Percentiles rank a stretch among this genome's conserved stretches.
Conservation (phyloP, 2,329 filamentous ascomycete species). For the Macrophomina pseudophaseolina region DNA sequence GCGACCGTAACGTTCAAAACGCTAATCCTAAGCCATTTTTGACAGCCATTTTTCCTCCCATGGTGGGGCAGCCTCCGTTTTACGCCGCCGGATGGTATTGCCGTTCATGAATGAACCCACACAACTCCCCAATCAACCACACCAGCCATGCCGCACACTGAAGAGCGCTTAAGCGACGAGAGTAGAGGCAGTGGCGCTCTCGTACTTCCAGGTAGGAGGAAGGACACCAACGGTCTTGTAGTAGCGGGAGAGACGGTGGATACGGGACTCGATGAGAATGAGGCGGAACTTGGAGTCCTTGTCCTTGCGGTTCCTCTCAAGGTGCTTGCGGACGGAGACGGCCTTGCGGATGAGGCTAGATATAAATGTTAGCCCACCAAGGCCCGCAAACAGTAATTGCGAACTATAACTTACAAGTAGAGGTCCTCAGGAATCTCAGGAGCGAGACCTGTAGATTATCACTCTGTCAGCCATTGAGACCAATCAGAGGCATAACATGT, state of each 20-base stretch:
- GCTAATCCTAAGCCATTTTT: slow-evolving; percentile 25
- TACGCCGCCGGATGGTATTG: slow-evolving; percentile 12
- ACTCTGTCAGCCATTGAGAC: slow-evolving; percentile 50
- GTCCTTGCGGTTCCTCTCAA: slow-evolving; percentile 99
- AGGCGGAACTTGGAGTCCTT: slow-evolving; percentile 99
- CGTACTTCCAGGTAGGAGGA: slow-evolving; percentile 97
- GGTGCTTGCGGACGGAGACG: slow-evolving; percentile 99
- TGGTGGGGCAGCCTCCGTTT: slow-evolving; percentile 8
- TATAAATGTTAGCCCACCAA: slow-evolving; percentile 6
- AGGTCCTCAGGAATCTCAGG: slow-evolving; percentile 99
- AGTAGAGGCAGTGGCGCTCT: slow-evolving; percentile 94
- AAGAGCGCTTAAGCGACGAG: slow-evolving; percentile 76
- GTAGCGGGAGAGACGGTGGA: slow-evolving; percentile 99
- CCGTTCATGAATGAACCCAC: slow-evolving; percentile 19
- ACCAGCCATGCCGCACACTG: neutral
- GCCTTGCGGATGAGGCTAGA: slow-evolving; percentile 61
- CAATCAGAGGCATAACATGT: slow-evolving; percentile 50
- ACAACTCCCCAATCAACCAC: slow-evolving; percentile 15
- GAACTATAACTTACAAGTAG: slow-evolving; percentile 92
- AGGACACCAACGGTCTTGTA: slow-evolving; percentile 93
- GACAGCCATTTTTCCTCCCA: slow-evolving; percentile 22
- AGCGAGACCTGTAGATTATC: slow-evolving; percentile 76
- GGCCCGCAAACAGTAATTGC: slow-evolving; percentile 1
- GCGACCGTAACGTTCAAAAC: slow-evolving; percentile 8
- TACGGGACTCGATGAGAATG: slow-evolving; percentile 99